phyloP scores from a whole-genome alignment of 768 basidiomycete genomes.

The Hydnum rufescens region DNA sequence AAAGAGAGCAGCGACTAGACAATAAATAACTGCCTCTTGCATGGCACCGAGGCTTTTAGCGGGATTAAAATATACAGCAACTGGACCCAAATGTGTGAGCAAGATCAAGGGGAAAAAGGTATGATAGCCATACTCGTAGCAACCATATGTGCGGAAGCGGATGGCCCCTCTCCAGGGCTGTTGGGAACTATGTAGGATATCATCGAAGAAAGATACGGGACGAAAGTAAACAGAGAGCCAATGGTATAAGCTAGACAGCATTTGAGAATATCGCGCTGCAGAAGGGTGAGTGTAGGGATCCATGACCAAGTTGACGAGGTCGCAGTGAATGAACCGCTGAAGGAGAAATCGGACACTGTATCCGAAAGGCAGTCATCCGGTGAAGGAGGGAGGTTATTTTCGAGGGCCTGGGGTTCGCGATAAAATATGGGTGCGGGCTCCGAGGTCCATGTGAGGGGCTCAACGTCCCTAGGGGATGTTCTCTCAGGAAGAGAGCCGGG shows the following conservation, averaged over 20 bases:
- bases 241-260: constrained; percentile 82
- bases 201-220: constrained; percentile 46
- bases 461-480: background rate
- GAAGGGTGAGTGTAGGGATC: constrained; percentile 24
- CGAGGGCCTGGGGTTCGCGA: background rate
- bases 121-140: constrained; percentile 41
- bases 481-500: background rate
- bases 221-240: constrained; percentile 84
- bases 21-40: constrained; percentile 78
- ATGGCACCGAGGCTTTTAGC: constrained; percentile 85
- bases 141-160: constrained; percentile 75
- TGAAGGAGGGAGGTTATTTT: background rate
- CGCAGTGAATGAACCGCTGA: background rate
- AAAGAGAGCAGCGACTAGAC: constrained; percentile 46
- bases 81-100: background rate
- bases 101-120: background rate
- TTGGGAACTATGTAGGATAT: constrained; percentile 40
- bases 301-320: background rate
- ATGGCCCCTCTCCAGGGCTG: constrained; percentile 33
- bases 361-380: background rate
- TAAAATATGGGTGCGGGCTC: background rate
- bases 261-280: constrained; percentile 49
- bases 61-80: constrained; percentile 74
- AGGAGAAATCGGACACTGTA: background rate
- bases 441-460: no score